Percentiles rank a stretch among this genome's conserved stretches.
These are phyloP conservation scores for Lepidium africanum DNA, from an alignment of 345 rosid species.

Conservation along the genomic window DNA sequence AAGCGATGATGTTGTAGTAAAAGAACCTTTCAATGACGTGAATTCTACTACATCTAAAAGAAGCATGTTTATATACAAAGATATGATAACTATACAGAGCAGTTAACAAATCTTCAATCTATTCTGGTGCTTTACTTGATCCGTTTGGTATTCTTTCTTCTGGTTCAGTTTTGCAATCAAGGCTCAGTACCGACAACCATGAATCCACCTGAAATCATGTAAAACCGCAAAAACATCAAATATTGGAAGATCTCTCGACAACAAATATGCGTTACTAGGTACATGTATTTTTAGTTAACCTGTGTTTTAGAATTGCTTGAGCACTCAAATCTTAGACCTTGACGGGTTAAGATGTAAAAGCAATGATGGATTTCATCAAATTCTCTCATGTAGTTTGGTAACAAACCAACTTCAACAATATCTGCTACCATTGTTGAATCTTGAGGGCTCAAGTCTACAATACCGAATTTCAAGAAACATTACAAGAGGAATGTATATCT, in stretches of 20 bases:
- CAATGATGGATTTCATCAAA: slow-evolving; percentile 48
- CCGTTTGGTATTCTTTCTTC: slow-evolving; percentile 38
- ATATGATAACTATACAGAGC: slow-evolving; percentile 21
- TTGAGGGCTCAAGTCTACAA: slow-evolving; percentile 89
- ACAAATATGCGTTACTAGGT: neutral
- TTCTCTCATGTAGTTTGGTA: slow-evolving; percentile 64
- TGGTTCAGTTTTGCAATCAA: slow-evolving; percentile 40
- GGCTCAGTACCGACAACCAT: slow-evolving; percentile 54
- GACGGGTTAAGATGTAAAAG: slow-evolving; percentile 64
- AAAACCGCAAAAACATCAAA: neutral
- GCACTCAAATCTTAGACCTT: slow-evolving; percentile 81
- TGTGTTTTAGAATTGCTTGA: slow-evolving; percentile 63
- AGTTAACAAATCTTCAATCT: slow-evolving; percentile 32
- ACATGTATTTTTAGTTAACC: slow-evolving; percentile 29
- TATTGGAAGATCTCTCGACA: neutral
- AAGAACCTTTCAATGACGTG: neutral
- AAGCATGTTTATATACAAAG: slow-evolving; percentile 33
- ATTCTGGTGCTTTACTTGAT: neutral
- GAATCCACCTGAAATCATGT: slow-evolving; percentile 48
- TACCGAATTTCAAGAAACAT: neutral
- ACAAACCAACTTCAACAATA: slow-evolving; percentile 61
- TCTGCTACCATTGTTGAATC: slow-evolving; percentile 83
- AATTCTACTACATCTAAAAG: neutral
- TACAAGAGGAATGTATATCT: neutral
- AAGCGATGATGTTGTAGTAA: neutral